These are phyloP conservation scores for Apiotrichum montevideense DNA, from an alignment of 1,284 basidiomycete species.

Conservation along the genomic window DNA sequence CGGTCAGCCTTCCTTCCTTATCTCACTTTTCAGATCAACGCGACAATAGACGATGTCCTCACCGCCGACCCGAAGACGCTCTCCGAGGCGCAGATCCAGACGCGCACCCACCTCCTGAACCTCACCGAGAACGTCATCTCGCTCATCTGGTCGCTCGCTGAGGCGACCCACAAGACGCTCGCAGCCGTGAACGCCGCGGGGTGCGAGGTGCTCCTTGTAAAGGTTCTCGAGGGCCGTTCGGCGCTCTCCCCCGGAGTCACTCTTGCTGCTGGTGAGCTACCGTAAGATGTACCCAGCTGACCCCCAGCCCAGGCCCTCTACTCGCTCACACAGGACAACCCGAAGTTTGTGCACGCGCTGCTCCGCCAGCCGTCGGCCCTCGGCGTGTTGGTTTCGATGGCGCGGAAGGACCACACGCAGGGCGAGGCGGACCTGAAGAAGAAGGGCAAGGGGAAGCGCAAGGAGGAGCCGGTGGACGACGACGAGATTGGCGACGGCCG, in stretches of 20 bases:
- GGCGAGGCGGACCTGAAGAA: slow-evolving; percentile 43
- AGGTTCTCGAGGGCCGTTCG: slow-evolving; percentile 65
- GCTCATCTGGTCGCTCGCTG: slow-evolving; percentile 74
- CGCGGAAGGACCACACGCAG: slow-evolving; percentile 46
- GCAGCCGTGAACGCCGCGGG: slow-evolving; percentile 73
- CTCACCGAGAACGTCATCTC: slow-evolving; percentile 87
- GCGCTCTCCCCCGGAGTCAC: slow-evolving; percentile 64
- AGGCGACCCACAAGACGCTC: slow-evolving; percentile 84
- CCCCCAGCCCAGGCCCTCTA: slow-evolving; percentile 76
- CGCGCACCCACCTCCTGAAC: slow-evolving; percentile 69
- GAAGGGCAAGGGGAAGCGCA: slow-evolving; percentile 17
- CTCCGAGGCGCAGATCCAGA: slow-evolving; percentile 55
- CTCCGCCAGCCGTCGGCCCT: slow-evolving; percentile 59
- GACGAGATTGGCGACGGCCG: slow-evolving; percentile 37
- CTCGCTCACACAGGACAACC: slow-evolving; percentile 82
- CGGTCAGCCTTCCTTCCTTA: background rate
- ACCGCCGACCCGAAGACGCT: slow-evolving; percentile 24
- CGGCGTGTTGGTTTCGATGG: slow-evolving; percentile 65
- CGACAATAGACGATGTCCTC: slow-evolving; percentile 63
- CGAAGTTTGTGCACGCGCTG: slow-evolving; percentile 59
- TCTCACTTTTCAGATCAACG: slow-evolving; percentile 58
- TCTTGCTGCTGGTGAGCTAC: slow-evolving; percentile 62
- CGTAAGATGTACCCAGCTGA: background rate
- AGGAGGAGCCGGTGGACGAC: slow-evolving; percentile 18
- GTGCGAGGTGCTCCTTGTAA: slow-evolving; percentile 72